Percentiles rank a stretch among this genome's conserved stretches.
Evolutionary conservation across 352 stramenopile genomes (phyloP).

Genomic region (Pythium apleroticum): DNA sequence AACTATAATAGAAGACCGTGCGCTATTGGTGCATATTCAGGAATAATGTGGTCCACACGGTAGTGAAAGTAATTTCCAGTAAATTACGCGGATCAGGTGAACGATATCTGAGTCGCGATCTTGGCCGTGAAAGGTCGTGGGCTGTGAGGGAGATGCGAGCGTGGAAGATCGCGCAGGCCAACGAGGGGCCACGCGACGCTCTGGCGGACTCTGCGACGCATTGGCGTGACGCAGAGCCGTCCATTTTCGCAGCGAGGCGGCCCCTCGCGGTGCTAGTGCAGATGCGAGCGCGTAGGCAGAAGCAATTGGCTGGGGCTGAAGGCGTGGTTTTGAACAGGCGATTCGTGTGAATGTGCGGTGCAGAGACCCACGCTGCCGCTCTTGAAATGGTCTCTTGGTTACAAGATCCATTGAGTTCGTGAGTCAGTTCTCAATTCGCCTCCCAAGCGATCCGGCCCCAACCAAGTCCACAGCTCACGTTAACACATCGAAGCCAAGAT

Average conservation of each 20-base stretch:
- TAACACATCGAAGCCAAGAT: conserved; percentile 22
- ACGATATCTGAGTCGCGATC: conserved; percentile 17
- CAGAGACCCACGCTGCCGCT: neutral
- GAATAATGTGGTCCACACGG: neutral
- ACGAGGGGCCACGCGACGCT: conserved; percentile 1
- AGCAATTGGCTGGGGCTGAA: neutral
- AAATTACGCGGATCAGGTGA: conserved; percentile 1
- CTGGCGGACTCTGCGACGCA: conserved; percentile 13
- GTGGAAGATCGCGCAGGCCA: neutral
- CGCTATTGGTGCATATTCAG: neutral
- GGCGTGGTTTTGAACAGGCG: neutral
- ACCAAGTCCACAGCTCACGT: neutral
- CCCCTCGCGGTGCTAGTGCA: neutral
- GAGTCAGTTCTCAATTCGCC: conserved; percentile 3
- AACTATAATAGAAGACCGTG: conserved; percentile 16
- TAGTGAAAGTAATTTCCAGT: too few species aligned
- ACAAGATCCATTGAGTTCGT: neutral
- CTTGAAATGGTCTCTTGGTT: neutral
- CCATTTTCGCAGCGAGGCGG: neutral
- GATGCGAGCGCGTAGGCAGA: neutral
- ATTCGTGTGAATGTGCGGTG: neutral
- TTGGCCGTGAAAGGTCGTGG: conserved; percentile 19
- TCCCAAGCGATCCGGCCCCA: neutral
- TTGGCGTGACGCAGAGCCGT: conserved; percentile 16
- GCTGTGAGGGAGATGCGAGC: neutral